phyloP scores from a whole-genome alignment of 345 rosid genomes.

The Rhizophora mangle region DNA sequence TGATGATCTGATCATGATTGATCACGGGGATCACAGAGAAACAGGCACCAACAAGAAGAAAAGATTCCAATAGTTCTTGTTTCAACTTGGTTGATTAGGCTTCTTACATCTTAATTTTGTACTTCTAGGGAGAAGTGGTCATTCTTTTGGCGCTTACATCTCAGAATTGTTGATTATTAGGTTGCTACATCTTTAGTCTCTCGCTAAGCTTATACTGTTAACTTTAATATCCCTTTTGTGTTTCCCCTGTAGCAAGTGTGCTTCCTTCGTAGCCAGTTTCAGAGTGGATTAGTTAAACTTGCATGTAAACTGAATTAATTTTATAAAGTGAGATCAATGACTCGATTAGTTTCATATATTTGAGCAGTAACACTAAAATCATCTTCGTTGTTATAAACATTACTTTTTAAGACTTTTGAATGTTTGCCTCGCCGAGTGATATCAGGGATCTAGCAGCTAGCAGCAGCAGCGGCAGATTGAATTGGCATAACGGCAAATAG shows the following conservation, averaged over 20 bases:
- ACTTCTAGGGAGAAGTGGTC: slow-evolving; percentile 34
- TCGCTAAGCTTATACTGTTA: slow-evolving; percentile 7
- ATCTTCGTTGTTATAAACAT: too few relatives aligned
- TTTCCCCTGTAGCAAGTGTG: slow-evolving; percentile 23
- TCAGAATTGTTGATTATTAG: slow-evolving; percentile 13
- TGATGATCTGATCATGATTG: slow-evolving; percentile 45
- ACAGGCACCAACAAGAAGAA: slow-evolving; percentile 43
- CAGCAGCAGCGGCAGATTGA: too few relatives aligned
- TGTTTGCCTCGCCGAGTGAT: too few relatives aligned
- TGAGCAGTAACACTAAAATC: too few relatives aligned
- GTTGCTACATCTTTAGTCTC: slow-evolving; percentile 2
- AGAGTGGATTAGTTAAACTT: slow-evolving; percentile 16
- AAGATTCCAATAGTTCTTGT: slow-evolving; percentile 35
- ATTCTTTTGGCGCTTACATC: slow-evolving; percentile 44
- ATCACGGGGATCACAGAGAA: slow-evolving; percentile 38
- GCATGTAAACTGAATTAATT: slow-evolving; percentile 4
- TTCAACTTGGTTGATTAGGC: slow-evolving; percentile 14
- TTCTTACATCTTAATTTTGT: slow-evolving; percentile 49
- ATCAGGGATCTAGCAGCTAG: too few relatives aligned
- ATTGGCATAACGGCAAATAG: too few relatives aligned
- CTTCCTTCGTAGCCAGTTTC: slow-evolving; percentile 18
- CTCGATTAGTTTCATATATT: not conserved
- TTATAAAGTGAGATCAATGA: not conserved
- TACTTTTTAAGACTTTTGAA: too few relatives aligned
- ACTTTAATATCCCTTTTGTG: slow-evolving; percentile 18